These are phyloP conservation scores for Amanita pallidorosea DNA, from an alignment of 768 basidiomycete genomes.

Conservation along the genomic window DNA sequence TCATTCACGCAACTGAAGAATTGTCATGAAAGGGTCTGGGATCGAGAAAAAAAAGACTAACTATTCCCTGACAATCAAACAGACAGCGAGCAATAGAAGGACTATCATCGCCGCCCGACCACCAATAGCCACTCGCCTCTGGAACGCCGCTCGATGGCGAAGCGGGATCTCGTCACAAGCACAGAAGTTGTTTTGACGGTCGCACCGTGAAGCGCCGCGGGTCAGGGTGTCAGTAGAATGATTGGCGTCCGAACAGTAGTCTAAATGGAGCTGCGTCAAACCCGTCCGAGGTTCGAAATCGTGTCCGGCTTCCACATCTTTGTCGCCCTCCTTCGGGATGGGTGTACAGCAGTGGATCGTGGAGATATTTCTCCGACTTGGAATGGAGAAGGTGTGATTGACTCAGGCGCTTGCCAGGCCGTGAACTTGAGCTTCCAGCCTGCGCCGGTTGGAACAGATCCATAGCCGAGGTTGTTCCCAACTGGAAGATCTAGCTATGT, in stretches of 20 bases:
- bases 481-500: too few relatives aligned
- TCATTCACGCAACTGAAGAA: neutral
- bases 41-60: neutral
- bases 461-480: neutral
- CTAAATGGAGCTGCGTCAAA: neutral
- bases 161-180: neutral
- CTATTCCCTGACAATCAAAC: conserved; percentile 1
- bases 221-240: neutral
- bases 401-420: neutral
- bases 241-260: neutral
- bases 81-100: neutral
- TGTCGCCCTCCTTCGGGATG: neutral
- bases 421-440: neutral
- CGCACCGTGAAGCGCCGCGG: too few relatives aligned
- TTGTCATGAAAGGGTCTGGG: neutral
- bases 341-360: neutral
- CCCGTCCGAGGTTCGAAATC: neutral
- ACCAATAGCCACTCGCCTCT: neutral
- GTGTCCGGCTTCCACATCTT: neutral
- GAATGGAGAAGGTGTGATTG: neutral
- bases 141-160: neutral
- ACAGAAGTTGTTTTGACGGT: neutral
- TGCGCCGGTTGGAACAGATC: neutral
- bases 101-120: conserved; percentile 1
- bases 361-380: neutral